Base-by-base conservation (phyloP, 2,329 filamentous ascomycete genomes). In the Ophiocordyceps sinensis region DNA sequence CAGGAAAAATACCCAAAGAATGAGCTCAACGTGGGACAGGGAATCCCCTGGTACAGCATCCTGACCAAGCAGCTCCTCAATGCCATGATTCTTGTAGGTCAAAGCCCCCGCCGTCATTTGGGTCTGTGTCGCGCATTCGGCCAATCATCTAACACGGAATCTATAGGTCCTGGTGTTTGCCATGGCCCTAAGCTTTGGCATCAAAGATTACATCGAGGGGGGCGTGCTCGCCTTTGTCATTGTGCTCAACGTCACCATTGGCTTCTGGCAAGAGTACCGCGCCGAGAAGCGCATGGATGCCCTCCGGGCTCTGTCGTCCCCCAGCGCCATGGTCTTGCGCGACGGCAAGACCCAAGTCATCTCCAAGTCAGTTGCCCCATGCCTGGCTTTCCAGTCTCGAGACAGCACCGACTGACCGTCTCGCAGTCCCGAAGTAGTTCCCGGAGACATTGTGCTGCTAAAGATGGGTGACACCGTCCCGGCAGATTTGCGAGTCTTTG, bases 381-480 rank as follows among this genome's bases (percentile, higher is more conserved):
- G 19, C 7, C 9, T 13, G 4, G 13, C 5, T 10, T 10, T 26
- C 6, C 23, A 26, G 23, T 9, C 23, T 6, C 23, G 23, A 19
- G 19, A 9, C 5, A 11, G 17, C 21, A 9, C 14, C n/a, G 12
- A 15, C 47, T 51, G 49, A 56, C 38, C 7, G 14, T 23, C 12
- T 10, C 6, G 8, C 37, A 77, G 72, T 52, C 65, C 72, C 28
- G 66, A 77, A 43, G 72, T 85, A 31, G 77, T 85, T 1, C 77
- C 77, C n/a, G 84, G 82, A 35, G 82, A 87, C 46, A 68, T 86
- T 43, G 67, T 80, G 44, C 62, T 73, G 31, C 66, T 80, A 51
- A 80, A 75, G 62, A 82, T 76, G 60, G 82, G 82, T 44, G 82
- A 85, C 57, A 83, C 80, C 4, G 73, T 86, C 34, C 82, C 82